phyloP scores from a whole-genome alignment of 2,329 filamentous ascomycete genomes.

The Coniosporium tulheliwenetii region DNA sequence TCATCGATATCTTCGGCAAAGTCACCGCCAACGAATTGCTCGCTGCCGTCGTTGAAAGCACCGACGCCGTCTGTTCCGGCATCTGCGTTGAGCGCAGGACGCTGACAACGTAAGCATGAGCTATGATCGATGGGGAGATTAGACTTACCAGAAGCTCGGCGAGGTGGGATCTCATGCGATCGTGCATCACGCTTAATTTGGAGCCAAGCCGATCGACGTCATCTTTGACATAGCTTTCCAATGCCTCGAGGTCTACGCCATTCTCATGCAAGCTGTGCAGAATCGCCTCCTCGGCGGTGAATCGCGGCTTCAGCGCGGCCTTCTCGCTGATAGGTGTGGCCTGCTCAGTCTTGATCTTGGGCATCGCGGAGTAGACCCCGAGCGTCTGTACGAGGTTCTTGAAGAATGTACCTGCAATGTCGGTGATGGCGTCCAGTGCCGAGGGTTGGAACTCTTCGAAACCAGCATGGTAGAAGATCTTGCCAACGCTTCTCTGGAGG shows the following conservation, averaged over 20 bases:
- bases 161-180: constrained; percentile 85
- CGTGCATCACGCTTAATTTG: constrained; percentile 73
- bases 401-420: constrained; percentile 82
- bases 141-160: constrained; percentile 58
- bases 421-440: constrained; percentile 77
- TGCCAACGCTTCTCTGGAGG: constrained; percentile 78
- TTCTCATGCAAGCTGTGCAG: constrained; percentile 75
- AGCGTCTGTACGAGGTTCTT: constrained; percentile 66
- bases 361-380: constrained; percentile 68
- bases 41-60: constrained; percentile 90
- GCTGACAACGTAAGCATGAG: constrained; percentile 22
- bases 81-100: constrained; percentile 66
- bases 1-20: constrained; percentile 96
- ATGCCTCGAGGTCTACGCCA: constrained; percentile 62
- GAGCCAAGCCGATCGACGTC: constrained; percentile 75
- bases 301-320: constrained; percentile 45
- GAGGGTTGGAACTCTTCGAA: constrained; percentile 97
- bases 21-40: constrained; percentile 91
- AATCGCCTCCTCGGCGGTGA: constrained; percentile 70
- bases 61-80: constrained; percentile 69
- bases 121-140: neutral
- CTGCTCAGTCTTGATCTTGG: constrained; percentile 46
- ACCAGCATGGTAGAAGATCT: constrained; percentile 89
- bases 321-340: constrained; percentile 15
- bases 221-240: constrained; percentile 82